phyloP scores from a whole-genome alignment of 176 grass and related monocot species.

The Oryza glumipatula region DNA sequence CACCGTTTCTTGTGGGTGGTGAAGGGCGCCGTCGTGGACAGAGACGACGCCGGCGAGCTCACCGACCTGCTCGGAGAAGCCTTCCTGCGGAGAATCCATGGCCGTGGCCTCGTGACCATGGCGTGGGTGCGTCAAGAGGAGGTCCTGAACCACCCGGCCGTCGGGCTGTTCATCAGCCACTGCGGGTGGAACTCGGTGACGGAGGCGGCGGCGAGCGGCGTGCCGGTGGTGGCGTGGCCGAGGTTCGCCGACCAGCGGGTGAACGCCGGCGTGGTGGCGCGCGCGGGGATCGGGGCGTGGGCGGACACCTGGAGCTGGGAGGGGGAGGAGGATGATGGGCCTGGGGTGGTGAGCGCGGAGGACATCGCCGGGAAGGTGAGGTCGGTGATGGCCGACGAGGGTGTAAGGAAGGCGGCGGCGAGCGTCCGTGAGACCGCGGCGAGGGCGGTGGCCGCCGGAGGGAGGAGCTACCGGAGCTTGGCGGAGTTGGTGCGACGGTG shows the following conservation, averaged over 20 bases:
- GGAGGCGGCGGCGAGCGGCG: slow-evolving; percentile 54
- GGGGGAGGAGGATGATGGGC: slow-evolving; percentile 41
- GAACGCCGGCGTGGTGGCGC: slow-evolving; percentile 51
- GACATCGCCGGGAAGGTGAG: slow-evolving; percentile 41
- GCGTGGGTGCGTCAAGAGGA: slow-evolving; percentile 70
- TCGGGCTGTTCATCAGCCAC: slow-evolving; percentile 76
- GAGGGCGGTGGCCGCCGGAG: slow-evolving; percentile 16
- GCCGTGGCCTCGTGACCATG: slow-evolving; percentile 56
- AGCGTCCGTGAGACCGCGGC: slow-evolving; percentile 19
- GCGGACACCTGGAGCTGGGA: slow-evolving; percentile 67
- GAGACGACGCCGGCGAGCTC: slow-evolving; percentile 43
- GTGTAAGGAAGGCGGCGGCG: slow-evolving; percentile 6
- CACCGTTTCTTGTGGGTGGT: slow-evolving; percentile 84
- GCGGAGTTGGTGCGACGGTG: slow-evolving; percentile 39
- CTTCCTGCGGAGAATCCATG: slow-evolving; percentile 43
- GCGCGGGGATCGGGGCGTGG: slow-evolving; percentile 49
- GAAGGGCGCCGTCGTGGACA: slow-evolving; percentile 57
- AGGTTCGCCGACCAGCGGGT: slow-evolving; percentile 66
- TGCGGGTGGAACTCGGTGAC: slow-evolving; percentile 85
- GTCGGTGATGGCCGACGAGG: slow-evolving; percentile 30
- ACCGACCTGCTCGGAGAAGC: slow-evolving; percentile 46
- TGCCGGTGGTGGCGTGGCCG: slow-evolving; percentile 70
- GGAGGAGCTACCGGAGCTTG: slow-evolving; percentile 49
- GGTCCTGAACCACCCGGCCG: slow-evolving; percentile 49
- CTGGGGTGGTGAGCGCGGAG: slow-evolving; percentile 33